Evolutionary conservation across 2,329 filamentous ascomycete species (phyloP).

Genomic region (Diaporthe eres): DNA sequence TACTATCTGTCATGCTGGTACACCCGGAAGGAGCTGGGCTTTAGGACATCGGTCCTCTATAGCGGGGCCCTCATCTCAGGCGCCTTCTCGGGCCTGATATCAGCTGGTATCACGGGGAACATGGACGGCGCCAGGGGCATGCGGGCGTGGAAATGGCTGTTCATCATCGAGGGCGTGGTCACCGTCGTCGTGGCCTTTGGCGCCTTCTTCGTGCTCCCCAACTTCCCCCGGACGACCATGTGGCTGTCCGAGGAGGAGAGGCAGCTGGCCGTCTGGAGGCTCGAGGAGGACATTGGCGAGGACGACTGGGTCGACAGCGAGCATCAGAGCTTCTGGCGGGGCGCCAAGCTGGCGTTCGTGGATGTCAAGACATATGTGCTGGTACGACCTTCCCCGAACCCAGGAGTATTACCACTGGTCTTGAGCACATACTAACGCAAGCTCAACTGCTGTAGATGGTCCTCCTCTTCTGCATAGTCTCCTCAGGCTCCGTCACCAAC

Average conservation of each 20-base stretch:
- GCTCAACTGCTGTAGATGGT: slow-evolving; percentile 56
- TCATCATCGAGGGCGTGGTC: slow-evolving; percentile 75
- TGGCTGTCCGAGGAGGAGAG: slow-evolving; percentile 72
- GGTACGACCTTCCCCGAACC: slow-evolving; percentile 51
- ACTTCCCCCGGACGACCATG: slow-evolving; percentile 49
- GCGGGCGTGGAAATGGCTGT: slow-evolving; percentile 75
- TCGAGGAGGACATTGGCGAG: slow-evolving; percentile 75
- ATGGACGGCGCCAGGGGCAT: slow-evolving; percentile 70
- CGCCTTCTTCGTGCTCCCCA: slow-evolving; percentile 71
- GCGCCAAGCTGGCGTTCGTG: slow-evolving; percentile 67
- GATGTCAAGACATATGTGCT: slow-evolving; percentile 74
- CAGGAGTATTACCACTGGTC: too few relatives aligned
- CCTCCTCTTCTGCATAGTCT: slow-evolving; percentile 70
- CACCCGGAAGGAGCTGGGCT: slow-evolving; percentile 73
- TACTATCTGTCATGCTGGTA: slow-evolving; percentile 76
- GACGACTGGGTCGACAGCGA: slow-evolving; percentile 72
- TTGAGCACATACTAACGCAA: slow-evolving; percentile 19
- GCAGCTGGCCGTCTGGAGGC: slow-evolving; percentile 70
- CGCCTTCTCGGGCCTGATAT: slow-evolving; percentile 74
- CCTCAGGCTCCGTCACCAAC: slow-evolving; percentile 71
- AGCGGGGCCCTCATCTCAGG: slow-evolving; percentile 76
- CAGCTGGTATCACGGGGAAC: slow-evolving; percentile 71
- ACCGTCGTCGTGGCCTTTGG: slow-evolving; percentile 69
- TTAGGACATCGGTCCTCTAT: slow-evolving; percentile 69
- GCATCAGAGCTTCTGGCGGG: slow-evolving; percentile 68